Evolutionary conservation across 176 grass and related monocot genomes (phyloP).

Genomic region (Saccharum officinarum): DNA sequence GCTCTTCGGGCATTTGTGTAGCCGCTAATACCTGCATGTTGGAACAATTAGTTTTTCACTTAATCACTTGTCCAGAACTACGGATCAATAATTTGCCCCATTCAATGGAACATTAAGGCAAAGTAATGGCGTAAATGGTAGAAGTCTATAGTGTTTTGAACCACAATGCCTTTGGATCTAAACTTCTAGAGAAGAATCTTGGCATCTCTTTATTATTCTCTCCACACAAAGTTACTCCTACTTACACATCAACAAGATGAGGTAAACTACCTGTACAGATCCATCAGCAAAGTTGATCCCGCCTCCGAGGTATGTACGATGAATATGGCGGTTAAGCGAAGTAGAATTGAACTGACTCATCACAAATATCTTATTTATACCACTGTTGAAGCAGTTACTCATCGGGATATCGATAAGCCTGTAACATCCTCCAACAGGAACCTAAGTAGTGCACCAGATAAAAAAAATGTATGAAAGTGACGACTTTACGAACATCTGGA

Average conservation of each 20-base stretch:
- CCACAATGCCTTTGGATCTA: not conserved
- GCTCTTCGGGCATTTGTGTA: constrained; percentile 67
- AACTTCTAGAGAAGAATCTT: not conserved
- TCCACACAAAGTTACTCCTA: not conserved
- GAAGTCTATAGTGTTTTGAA: not conserved
- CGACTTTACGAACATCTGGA: not conserved
- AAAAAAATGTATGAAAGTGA: not conserved
- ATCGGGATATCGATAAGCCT: constrained; percentile 79
- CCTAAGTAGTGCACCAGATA: constrained; percentile 48
- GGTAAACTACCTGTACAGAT: constrained; percentile 69
- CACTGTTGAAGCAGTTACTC: constrained; percentile 90
- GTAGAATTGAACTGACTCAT: constrained; percentile 85
- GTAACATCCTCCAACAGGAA: constrained; percentile 82
- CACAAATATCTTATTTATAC: constrained; percentile 83
- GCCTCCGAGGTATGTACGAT: constrained; percentile 60
- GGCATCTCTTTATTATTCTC: not conserved
- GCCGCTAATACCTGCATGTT: constrained; percentile 67
- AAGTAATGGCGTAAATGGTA: not conserved
- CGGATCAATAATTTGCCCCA: not conserved
- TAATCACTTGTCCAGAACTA: not conserved
- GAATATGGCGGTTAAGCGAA: constrained; percentile 78
- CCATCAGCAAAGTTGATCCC: constrained; percentile 60
- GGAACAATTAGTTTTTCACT: not conserved
- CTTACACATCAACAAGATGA: constrained; percentile 4
- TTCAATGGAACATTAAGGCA: not conserved